Base-by-base conservation (phyloP, 768 basidiomycete genomes). In the Kwoniella heveanensis region DNA sequence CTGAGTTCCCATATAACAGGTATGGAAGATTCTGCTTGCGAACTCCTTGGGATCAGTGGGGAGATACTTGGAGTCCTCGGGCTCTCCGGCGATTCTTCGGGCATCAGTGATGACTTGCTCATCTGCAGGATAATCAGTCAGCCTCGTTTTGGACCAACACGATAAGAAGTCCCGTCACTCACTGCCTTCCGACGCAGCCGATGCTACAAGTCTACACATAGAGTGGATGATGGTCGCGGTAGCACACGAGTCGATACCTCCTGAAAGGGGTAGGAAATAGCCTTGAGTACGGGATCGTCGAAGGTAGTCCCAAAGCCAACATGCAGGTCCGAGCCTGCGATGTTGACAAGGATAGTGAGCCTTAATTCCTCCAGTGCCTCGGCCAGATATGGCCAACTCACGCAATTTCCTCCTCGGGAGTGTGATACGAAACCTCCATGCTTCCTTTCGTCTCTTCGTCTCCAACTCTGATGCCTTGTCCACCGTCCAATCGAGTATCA, bases 241-340 rank as follows among this genome's bases (percentile, higher is more conserved):
- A 1, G 96, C 92, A 73, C 96, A 99, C 70, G 91, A 93, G 78
- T 99, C 96, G 60, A 99, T 92, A 17, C 96, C 96, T 9, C 96
- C 95, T 60, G 91, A 93, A 15, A 99, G 84, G 0, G 96, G 95
- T 22, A 98, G 81, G 73, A 98, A 98, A 81, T 94, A 98, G 2
- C 96, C 96, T 68, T 92, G 90, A 0, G 89, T 92, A 9, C 91
- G 84, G 5, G 95, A 98, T 48, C 96, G 87, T 37, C 96, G 85
- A 29, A 99, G 86, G 75, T 98, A 99, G 77, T 99, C 96, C 96
- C 96, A 99, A n/a, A 99, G 83, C 96, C 96, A 99, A 76, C 96
- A 98, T 17, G 95, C 96, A 7, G 96, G 96, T 4, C 96, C 96
- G 1, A 98, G 83, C 1, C 95, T 97, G 66, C 26, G n/a, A n/a